Conservation (phyloP, 2,329 filamentous ascomycete genomes). For the Colletotrichum tanaceti region DNA sequence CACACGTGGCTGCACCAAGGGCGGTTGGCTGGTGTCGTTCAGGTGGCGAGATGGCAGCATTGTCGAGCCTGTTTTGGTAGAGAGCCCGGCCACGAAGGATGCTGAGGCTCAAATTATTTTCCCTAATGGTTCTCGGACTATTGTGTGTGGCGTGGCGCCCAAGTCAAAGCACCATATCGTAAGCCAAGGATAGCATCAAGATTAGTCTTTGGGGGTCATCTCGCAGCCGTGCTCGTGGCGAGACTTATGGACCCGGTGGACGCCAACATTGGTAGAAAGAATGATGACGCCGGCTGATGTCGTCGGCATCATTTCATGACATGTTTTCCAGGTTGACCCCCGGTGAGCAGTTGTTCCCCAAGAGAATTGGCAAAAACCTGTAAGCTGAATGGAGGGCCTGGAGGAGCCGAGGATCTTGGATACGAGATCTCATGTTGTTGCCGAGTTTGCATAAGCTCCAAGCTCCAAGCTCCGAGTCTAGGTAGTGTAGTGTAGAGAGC, state of each 20-base stretch:
- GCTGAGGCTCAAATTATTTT: slow-evolving; percentile 23
- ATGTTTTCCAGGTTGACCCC: not conserved
- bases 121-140: slow-evolving; percentile 3
- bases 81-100: slow-evolving; percentile 1
- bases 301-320: not conserved
- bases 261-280: not conserved
- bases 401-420: not conserved
- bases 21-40: slow-evolving; percentile 33
- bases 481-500: no score
- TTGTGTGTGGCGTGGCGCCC: slow-evolving; percentile 12
- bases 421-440: not conserved
- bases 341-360: not conserved
- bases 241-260: not conserved
- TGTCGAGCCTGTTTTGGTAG: slow-evolving; percentile 15
- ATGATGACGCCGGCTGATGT: not conserved
- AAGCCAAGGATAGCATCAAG: not conserved
- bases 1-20: slow-evolving; percentile 17
- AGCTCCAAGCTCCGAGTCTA: not conserved
- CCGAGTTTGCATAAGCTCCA: not conserved
- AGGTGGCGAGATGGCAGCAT: slow-evolving; percentile 25
- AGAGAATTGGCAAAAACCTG: not conserved
- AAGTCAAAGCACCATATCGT: slow-evolving; percentile 7
- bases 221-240: not conserved
- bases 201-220: not conserved
- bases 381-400: not conserved